A percentile compares a stretch with the other conserved stretches of the same genome.
Evolutionary conservation across 305 asterid species (phyloP).

Genomic region (Fraxinus xanthoxyloides): DNA sequence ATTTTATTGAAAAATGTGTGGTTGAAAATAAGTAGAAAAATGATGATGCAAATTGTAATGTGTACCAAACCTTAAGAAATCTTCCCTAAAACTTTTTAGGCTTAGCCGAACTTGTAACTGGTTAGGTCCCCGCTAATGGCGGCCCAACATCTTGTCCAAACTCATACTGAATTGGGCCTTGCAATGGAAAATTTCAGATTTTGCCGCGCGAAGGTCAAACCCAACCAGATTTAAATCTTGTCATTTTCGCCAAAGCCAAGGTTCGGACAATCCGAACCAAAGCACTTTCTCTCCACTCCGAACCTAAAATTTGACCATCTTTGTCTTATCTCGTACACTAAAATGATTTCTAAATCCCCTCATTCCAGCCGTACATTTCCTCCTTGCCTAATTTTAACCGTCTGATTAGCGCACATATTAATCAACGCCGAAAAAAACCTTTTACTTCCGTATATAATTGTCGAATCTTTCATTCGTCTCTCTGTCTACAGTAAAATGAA

Average conservation of each 20-base stretch:
- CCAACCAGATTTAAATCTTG: slow-evolving; percentile 50
- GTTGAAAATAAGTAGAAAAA: no score
- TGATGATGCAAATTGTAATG: no score
- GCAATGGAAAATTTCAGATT: not conserved
- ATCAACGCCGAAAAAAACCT: slow-evolving; percentile 19
- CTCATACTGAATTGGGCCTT: not conserved
- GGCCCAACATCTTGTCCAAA: not conserved
- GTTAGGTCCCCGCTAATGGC: not conserved
- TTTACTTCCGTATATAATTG: not conserved
- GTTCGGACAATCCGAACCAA: slow-evolving; percentile 39
- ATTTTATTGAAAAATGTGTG: no score
- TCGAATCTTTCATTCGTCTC: not conserved
- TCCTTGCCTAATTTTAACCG: slow-evolving; percentile 20
- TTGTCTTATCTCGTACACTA: slow-evolving; percentile 12
- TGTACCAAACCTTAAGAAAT: no score
- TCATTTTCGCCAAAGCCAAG: slow-evolving; percentile 43
- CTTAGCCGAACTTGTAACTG: not conserved
- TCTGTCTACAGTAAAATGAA: slow-evolving; percentile 9
- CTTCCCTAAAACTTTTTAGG: not conserved
- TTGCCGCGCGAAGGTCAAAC: not conserved
- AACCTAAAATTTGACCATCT: slow-evolving; percentile 26
- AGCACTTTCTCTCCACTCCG: not conserved
- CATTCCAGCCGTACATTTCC: slow-evolving; percentile 26
- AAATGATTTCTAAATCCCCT: not conserved
- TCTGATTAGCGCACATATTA: slow-evolving; percentile 23